Evolutionary conservation across 257 asterid species (phyloP).

Genomic region (Solanum appendiculatum): DNA sequence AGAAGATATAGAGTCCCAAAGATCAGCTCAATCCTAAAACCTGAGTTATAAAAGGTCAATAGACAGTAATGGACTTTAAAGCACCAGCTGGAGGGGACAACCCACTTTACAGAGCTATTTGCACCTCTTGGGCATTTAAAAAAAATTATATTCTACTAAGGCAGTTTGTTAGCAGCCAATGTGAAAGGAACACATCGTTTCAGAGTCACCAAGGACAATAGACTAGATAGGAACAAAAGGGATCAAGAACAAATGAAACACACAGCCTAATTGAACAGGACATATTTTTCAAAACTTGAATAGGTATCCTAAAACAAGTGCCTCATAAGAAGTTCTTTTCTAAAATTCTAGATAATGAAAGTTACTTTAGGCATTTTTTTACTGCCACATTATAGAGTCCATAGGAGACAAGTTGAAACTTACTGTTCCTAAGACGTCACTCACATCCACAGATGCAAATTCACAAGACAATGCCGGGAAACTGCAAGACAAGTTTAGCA

Average conservation of each 20-base stretch:
- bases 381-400: background rate
- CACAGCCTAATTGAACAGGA: background rate
- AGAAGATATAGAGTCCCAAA: background rate
- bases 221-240: background rate
- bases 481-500: slow-evolving; percentile 32
- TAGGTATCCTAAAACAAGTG: background rate
- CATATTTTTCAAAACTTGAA: background rate
- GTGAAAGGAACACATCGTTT: background rate
- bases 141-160: background rate
- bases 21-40: background rate
- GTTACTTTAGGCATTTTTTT: background rate
- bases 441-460: slow-evolving; percentile 93
- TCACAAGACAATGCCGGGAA: slow-evolving; percentile 97
- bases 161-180: background rate
- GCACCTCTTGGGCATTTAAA: background rate
- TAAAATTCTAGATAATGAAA: background rate
- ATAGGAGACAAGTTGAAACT: slow-evolving; percentile 18
- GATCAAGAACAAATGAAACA: background rate
- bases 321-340: background rate
- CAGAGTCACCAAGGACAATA: background rate
- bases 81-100: background rate
- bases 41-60: background rate
- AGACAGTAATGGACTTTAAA: background rate
- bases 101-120: background rate
- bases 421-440: slow-evolving; percentile 96